Percentiles rank a stretch among this genome's conserved stretches.
These are phyloP conservation scores for Phytophthora citrophthora DNA, from an alignment of 352 stramenopile species.

Conservation along the genomic window DNA sequence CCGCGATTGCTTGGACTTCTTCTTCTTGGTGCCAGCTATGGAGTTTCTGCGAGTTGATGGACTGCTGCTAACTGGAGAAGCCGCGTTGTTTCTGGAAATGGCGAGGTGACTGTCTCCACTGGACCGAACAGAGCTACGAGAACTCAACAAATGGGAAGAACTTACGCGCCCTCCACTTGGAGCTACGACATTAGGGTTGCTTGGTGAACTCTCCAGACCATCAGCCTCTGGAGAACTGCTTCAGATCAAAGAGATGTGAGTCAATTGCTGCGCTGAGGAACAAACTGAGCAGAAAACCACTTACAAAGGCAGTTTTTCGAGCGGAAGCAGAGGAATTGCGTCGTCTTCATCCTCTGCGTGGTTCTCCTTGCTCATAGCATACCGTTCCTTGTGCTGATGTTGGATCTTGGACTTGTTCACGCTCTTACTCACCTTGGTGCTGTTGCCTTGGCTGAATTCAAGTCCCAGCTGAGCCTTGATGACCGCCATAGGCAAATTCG, in stretches of 20 bases:
- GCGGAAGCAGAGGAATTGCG: slow-evolving; percentile 53
- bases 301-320: slow-evolving; percentile 64
- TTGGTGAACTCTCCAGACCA: slow-evolving; percentile 18
- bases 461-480: slow-evolving; percentile 81
- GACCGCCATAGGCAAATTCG: slow-evolving; percentile 69
- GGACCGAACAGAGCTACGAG: slow-evolving; percentile 23
- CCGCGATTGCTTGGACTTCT: slow-evolving; percentile 28
- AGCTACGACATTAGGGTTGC: slow-evolving; percentile 10
- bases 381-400: slow-evolving; percentile 28
- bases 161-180: slow-evolving; percentile 17
- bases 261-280: background rate
- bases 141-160: slow-evolving; percentile 14
- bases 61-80: slow-evolving; percentile 22
- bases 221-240: slow-evolving; percentile 32
- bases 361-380: slow-evolving; percentile 30
- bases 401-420: slow-evolving; percentile 27
- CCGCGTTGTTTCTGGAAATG: slow-evolving; percentile 31
- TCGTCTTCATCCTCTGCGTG: slow-evolving; percentile 67
- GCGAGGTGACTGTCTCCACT: slow-evolving; percentile 16
- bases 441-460: slow-evolving; percentile 44
- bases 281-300: background rate
- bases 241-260: slow-evolving; percentile 13
- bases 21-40: slow-evolving; percentile 21
- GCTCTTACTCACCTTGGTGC: slow-evolving; percentile 8
- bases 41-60: slow-evolving; percentile 25